Percentiles rank a stretch among this genome's conserved stretches.
These are phyloP conservation scores for Smittium culicis DNA, from an alignment of 371 early-diverging fungal genomes.

Conservation along the genomic window DNA sequence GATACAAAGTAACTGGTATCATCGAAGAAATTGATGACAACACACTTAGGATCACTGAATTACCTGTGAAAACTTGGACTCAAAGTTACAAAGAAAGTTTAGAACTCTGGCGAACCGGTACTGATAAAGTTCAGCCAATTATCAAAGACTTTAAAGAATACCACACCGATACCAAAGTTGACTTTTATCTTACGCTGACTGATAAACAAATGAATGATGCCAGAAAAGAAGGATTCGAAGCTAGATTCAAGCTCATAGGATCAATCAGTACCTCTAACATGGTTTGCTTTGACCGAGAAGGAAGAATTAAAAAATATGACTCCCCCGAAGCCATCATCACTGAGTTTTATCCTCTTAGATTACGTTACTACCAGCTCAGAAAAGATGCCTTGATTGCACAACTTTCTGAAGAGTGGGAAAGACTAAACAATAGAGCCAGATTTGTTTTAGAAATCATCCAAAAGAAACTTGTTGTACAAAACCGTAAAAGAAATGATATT, in stretches of 20 bases:
- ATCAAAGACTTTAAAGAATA: slow-evolving; percentile 71
- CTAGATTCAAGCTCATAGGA: slow-evolving; percentile 66
- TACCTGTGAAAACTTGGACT: slow-evolving; percentile 95
- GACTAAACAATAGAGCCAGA: slow-evolving; percentile 80
- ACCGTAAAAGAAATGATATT: slow-evolving; percentile 72
- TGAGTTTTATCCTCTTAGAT: slow-evolving; percentile 86
- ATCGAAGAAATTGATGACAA: slow-evolving; percentile 56
- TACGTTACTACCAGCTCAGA: slow-evolving; percentile 77
- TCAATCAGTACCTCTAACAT: slow-evolving; percentile 76
- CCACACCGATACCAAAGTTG: slow-evolving; percentile 63
- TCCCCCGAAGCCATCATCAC: slow-evolving; percentile 69
- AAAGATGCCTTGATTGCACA: slow-evolving; percentile 70
- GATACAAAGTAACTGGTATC: slow-evolving; percentile 60
- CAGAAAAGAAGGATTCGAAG: slow-evolving; percentile 61
- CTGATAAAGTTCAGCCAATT: slow-evolving; percentile 42
- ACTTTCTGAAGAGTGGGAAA: slow-evolving; percentile 56
- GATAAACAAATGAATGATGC: slow-evolving; percentile 52
- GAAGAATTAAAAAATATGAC: slow-evolving; percentile 75
- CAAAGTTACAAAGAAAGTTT: slow-evolving; percentile 84
- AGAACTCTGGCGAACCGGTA: slow-evolving; percentile 51
- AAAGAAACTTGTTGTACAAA: slow-evolving; percentile 68
- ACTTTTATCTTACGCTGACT: slow-evolving; percentile 68
- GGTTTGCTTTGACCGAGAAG: slow-evolving; percentile 93
- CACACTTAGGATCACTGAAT: slow-evolving; percentile 78
- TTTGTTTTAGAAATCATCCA: slow-evolving; percentile 89